These are phyloP conservation scores for Boletellus emodensis DNA, from an alignment of 768 basidiomycete genomes.

Conservation along the genomic window DNA sequence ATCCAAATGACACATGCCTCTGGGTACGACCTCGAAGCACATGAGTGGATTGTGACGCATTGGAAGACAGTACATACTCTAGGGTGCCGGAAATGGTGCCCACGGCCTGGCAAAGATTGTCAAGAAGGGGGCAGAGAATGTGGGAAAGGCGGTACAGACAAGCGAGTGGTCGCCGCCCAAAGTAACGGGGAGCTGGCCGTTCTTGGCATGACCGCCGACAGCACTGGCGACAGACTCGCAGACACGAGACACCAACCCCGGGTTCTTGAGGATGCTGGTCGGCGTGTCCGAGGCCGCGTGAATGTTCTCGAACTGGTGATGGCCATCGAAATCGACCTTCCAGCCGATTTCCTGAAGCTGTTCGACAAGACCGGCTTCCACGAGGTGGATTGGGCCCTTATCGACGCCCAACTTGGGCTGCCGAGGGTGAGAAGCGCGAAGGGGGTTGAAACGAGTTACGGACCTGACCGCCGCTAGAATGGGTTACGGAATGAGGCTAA, in stretches of 20 bases:
- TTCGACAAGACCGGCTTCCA: conserved; percentile 77
- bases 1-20: conserved; percentile 92
- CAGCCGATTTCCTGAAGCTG: conserved; percentile 81
- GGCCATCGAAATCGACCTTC: conserved; percentile 86
- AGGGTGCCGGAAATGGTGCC: conserved; percentile 92
- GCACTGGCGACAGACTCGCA: conserved; percentile 71
- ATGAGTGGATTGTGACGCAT: conserved; percentile 1
- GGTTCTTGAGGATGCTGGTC: conserved; percentile 88
- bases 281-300: conserved; percentile 52
- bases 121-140: conserved; percentile 2
- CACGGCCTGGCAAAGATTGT: conserved; percentile 54
- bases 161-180: conserved; percentile 96
- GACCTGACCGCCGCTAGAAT: conserved; percentile 31
- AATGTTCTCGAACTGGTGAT: conserved; percentile 83
- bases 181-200: conserved; percentile 82
- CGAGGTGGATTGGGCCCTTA: conserved; percentile 82
- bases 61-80: conserved; percentile 41
- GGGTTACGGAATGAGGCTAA: conserved; percentile 11
- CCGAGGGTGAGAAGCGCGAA: conserved; percentile 10
- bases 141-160: conserved; percentile 40
- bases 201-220: conserved; percentile 71
- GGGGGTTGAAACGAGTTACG: conserved; percentile 6
- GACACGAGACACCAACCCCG: conserved; percentile 80
- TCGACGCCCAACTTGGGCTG: conserved; percentile 81
- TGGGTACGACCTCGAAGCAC: conserved; percentile 53